Base-by-base conservation (phyloP, 1,139 yeast species). In the Geotrichum siamense region DNA sequence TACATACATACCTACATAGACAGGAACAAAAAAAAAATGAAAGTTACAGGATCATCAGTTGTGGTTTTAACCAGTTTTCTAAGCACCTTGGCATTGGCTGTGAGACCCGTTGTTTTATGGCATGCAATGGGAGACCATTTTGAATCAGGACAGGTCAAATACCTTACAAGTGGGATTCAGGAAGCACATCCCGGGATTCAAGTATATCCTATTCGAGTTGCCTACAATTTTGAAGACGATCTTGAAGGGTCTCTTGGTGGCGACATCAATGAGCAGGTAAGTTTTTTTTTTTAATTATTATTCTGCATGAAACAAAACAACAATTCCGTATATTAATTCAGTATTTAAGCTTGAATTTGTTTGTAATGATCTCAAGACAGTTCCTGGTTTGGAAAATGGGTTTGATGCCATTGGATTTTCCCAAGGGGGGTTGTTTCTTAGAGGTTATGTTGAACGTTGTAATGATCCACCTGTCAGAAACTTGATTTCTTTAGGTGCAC, bases 71-170 rank as follows among this genome's bases (percentile, higher is more conserved):
- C 37, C 25, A 8, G 26, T 33, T 26, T 33, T 21, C 12, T n/a
- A n/a, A n/a, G n/a, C n/a, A 33, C 37, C 19, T 12, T 33, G 15
- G 37, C 37, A 20, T 10, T 9, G 5, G 37, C 37, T 5, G n/a
- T 22, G 30, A 36, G 57, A 13, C 87, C 89, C 0, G 72, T 83
- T 2, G 85, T 84, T 2, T 56, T 84, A 34, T 84, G 94, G 94
- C 94, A 84, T 55, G 94, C 94, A 0, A 69, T 84, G 56, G 93
- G 94, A 0, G 94, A 84, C 59, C 70, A 74, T 15, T 83, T 78
- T 57, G 75, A 81, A 56, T 77, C 87, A 0, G 62, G 72, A 0
- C 78, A 82, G 1, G 76, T 82, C 67, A 63, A 62, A 33, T 60
- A 68, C n/a, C 73, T 74, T 2, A 61, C 65, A 3, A 69, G 68